Base-by-base conservation (phyloP, 2,329 filamentous ascomycete species). In the Cyphellophora europaea region DNA sequence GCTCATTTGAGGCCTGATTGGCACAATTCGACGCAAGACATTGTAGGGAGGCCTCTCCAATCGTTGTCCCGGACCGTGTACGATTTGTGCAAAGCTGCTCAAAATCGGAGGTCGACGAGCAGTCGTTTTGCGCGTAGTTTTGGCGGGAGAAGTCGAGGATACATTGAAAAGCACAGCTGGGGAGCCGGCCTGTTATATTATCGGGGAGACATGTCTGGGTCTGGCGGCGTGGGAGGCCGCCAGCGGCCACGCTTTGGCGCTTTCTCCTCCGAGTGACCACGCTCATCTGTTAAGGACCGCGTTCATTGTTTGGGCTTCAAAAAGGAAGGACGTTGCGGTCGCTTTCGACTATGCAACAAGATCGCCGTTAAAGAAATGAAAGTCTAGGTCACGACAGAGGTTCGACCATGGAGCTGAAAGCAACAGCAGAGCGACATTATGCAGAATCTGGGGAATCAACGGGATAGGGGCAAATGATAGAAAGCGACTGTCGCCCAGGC, bases 41-140 rank as follows among this genome's bases (percentile, higher is more conserved):
- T 50, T 79, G 72, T 42, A 84, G 57, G 4, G 75, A 78, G 8
- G 70, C 80, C 57, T 86, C 82, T n/a, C 79, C 80, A 31, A 85
- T 50, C 2, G 82, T 85, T 48, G 77, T 79, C 6, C 76, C 78
- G 18, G 70, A 70, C 10, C 55, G 58, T 6, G 78, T 78, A 19
- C 64, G 63, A 38, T 67, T 65, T 23, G 68, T 67, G 54, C 82
- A 87, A 5, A 86, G 63, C 46, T 78, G 84, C 49, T 66, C 58
- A 45, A 84, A 53, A 16, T 77, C 66, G 8, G 69, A 63, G 11
- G 59, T 58, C 19, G 56, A 51, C 18, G 64, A 63, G 49, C 77
- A 81, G 31, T 54, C 51, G 32, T 54, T 57, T 13, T 53, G 49
- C 21, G 66, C 64, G 50, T 74, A 82, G 53, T 79, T 76, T 42